Evolutionary conservation across 768 basidiomycete species (phyloP).

Genomic region (Mycena galopus): DNA sequence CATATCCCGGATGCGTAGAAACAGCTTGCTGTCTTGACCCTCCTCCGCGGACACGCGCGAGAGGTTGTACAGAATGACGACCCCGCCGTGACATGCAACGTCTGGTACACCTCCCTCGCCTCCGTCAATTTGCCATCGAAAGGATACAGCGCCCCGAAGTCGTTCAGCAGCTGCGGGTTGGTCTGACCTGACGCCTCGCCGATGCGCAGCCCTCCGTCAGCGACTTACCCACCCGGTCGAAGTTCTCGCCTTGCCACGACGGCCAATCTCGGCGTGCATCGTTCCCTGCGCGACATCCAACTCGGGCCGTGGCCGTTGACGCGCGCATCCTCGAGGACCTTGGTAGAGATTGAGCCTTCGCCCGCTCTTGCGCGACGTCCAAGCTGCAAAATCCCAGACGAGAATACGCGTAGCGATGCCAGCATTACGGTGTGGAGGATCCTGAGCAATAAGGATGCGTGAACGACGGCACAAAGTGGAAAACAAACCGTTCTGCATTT

Average conservation of each 20-base stretch:
- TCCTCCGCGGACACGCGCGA: conserved; percentile 92
- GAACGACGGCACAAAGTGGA: background rate
- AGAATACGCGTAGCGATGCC: conserved; percentile 88
- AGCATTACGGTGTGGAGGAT: conserved; percentile 86
- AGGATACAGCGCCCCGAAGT: conserved; percentile 82
- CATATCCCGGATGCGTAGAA: conserved; percentile 94
- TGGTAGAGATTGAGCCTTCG: conserved; percentile 81
- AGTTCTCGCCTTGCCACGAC: conserved; percentile 86
- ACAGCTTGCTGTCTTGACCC: conserved; percentile 85
- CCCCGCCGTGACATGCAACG: conserved; percentile 64
- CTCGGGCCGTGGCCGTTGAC: conserved; percentile 54
- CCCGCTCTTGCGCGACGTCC: conserved; percentile 79
- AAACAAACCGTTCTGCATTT: conserved; percentile 79
- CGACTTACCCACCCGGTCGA: conserved; percentile 80
- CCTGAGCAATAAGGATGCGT: conserved; percentile 44
- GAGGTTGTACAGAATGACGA: conserved; percentile 92
- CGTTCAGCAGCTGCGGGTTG: conserved; percentile 83
- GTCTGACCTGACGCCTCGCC: conserved; percentile 62
- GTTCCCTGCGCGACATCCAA: conserved; percentile 65
- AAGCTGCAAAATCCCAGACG: conserved; percentile 83
- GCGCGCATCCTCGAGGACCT: conserved; percentile 73
- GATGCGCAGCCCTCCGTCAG: conserved; percentile 77
- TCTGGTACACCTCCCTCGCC: conserved; percentile 78
- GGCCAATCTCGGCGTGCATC: conserved; percentile 93
- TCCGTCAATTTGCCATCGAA: conserved; percentile 70